Base-by-base conservation (phyloP, 768 basidiomycete genomes). In the Tephrocybe sp. region DNA sequence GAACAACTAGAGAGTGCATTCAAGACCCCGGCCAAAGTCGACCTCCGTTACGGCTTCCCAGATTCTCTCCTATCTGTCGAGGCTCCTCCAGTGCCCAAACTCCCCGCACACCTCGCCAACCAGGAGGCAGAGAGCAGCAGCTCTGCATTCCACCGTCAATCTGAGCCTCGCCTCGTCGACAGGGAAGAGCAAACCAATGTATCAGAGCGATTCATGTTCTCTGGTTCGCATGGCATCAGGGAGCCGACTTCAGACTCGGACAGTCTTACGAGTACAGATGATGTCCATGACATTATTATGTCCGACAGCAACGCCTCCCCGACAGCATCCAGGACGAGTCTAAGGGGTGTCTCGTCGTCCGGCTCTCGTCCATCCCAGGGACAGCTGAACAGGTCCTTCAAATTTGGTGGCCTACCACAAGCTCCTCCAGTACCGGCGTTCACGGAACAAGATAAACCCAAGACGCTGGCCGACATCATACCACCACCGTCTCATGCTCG, bases 1-100 rank as follows among this genome's bases (percentile, higher is more conserved):
- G 87, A 90, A 63, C 83, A 92, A 65, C 68, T 91, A 19, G 89
- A 91, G 69, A 83, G 74, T 44, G 88, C 88, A 1, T 91, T 91
- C 72, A 75, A 79, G 53, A 88, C 87, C 0, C 88, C 88, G 0
- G 83, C 86, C 15, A 84, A 82, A 59, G 68, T 88, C 21, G 79
- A 86, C 52, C 65, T 88, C 24, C 66, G 69, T 2, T 76, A 75
- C 52, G 74, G 71, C 36, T 75, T 84, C 49, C 41, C 56, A 22
- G 61, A 58, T n/a, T 63, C 60, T 6, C 59, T 73, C 16, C 52
- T 76, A 25, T 50, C 57, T 12, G 49, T 71, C 24, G 72, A 77
- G 2, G 63, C 74, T 6, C 79, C 80, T 0, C 78, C 83, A 18
- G 62, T 84, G 10, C 84, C 85, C 0, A 64, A 69, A 25, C 59